Base-by-base conservation (phyloP, 2,329 filamentous ascomycete genomes). In the Capronia coronata region DNA sequence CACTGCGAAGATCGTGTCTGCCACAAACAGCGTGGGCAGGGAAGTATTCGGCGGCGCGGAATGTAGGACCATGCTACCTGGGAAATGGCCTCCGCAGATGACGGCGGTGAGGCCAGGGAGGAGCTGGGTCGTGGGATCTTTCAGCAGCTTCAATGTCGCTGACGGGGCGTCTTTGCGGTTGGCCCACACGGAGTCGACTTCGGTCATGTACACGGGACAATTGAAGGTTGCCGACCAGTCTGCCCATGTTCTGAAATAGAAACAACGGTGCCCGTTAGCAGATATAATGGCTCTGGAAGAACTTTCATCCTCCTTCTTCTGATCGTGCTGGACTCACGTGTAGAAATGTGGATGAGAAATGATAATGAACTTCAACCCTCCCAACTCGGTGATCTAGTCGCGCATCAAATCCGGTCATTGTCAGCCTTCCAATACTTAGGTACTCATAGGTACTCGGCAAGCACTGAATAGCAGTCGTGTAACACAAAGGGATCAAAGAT, bases 341-440 rank as follows among this genome's bases (percentile, higher is more conserved):
- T 87, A 93, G 68, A 86, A 94, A 64, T 94, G 87, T 45, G 87
- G 87, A 67, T 94, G 86, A 9, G 77, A 82, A 55, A 90, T 87
- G 58, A 81, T 80, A 39, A 93, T 89, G 0, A 83, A 86, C 27
- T 71, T 70, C 10, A 94, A 62, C 0, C 84, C 85, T 37, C 86
- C 86, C 5, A 81, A 71, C 0, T 62, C 63, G 4, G 76, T 72
- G 59, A 91, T 79, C 48, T 66, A 11, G 29, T 32, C 11, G 13
- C 11, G 3, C 13, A 32, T n/a, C 25, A 27, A 27, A 27, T 27
- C 25, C 5, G 25, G 5, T 27, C 25, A 27, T 5, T 27, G n/a
- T n/a, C n/a, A n/a, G n/a, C n/a, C n/a, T n/a, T n/a, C n/a, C n/a
- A n/a, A n/a, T n/a, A n/a, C n/a, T n/a, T n/a, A n/a, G n/a, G n/a